Base-by-base conservation (phyloP, 345 rosid species). In the Moricandia moricandioides region DNA sequence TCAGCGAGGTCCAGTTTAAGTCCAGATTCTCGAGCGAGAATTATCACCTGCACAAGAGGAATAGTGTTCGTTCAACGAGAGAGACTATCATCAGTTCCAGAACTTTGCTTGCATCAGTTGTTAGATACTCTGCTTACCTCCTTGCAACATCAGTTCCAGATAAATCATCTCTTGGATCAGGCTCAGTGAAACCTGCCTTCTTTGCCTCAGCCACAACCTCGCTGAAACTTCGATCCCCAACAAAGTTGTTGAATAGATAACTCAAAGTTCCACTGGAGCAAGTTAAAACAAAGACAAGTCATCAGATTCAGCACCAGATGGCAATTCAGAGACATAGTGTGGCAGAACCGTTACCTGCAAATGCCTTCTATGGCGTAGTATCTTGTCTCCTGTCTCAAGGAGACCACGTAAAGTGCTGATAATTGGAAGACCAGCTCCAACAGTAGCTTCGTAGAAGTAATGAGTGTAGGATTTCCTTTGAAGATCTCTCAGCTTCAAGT, bases 401-500 rank as follows among this genome's bases (percentile, higher is more conserved):
- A 95, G 96, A 73, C 99, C 98, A 59, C 97, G 82, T 81, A 95
- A 83, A 76, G 99, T 95, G 85, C 97, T 95, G 63, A 95, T 81
- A 65, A 95, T 95, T 21, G 99, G 99, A 78, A 95, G 99, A 69
- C 99, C 99, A 72, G 99, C 99, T 79, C 99, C 99, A 75, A 95
- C 96, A 11, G 99, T 95, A 49, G 99, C 99, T 78, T 95, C 99
- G 64, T 95, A 95, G 80, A 95, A 95, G 87, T 88, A 95, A 88
- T 95, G 99, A 6, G 97, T 89, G 73, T 95, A 92, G 55, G 98
- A 95, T 80, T 90, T 88, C 67, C 99, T 84, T 82, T 96, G 99
- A 81, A 96, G 98, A 78, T 92, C 87, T 85, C 98, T 88, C 80
- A 91, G 71, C 82, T 86, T 89, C 80, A 87, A 80, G 77, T 96